Conservation (phyloP, 805 yeast species). For the Metschnikowia arizonensis region DNA sequence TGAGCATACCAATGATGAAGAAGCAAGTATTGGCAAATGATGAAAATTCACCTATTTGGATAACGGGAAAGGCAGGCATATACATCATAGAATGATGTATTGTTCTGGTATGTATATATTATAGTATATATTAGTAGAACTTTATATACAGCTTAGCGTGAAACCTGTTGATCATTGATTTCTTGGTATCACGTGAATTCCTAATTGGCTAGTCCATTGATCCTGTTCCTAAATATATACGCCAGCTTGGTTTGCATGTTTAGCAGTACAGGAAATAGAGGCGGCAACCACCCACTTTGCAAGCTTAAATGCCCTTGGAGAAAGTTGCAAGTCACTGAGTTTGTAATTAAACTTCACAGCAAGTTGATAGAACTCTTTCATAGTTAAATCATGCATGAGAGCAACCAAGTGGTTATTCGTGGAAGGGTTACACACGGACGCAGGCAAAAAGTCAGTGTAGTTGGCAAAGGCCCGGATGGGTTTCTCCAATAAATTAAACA, state of each 20-base stretch:
- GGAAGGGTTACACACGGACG: conserved; percentile 38
- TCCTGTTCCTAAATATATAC: background rate
- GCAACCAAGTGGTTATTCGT: conserved; percentile 41
- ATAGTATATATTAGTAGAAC: too few relatives aligned
- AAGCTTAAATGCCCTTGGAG: conserved; percentile 59
- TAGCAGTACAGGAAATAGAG: conserved; percentile 39
- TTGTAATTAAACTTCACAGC: conserved; percentile 60
- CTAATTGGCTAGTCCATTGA: too few relatives aligned
- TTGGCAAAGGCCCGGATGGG: conserved; percentile 45
- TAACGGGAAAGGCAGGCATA: too few relatives aligned
- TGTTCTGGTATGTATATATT: too few relatives aligned
- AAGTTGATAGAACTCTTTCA: conserved; percentile 60
- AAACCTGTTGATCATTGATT: too few relatives aligned
- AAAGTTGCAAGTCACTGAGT: conserved; percentile 59
- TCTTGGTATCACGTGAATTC: too few relatives aligned
- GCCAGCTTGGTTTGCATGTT: background rate
- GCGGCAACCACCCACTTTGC: conserved; percentile 72
- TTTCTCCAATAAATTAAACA: conserved; percentile 54
- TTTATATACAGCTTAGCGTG: too few relatives aligned
- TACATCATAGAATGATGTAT: too few relatives aligned
- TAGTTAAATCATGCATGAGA: conserved; percentile 58
- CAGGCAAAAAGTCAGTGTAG: conserved; percentile 39
- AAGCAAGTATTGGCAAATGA: conserved; percentile 10
- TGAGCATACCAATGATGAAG: conserved; percentile 8
- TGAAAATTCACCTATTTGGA: too few relatives aligned